Evolutionary conservation across 169 alveolate species (phyloP), one percentile per base, ranked within the genome.

Genomic region (Cystoisospora suis): DNA sequence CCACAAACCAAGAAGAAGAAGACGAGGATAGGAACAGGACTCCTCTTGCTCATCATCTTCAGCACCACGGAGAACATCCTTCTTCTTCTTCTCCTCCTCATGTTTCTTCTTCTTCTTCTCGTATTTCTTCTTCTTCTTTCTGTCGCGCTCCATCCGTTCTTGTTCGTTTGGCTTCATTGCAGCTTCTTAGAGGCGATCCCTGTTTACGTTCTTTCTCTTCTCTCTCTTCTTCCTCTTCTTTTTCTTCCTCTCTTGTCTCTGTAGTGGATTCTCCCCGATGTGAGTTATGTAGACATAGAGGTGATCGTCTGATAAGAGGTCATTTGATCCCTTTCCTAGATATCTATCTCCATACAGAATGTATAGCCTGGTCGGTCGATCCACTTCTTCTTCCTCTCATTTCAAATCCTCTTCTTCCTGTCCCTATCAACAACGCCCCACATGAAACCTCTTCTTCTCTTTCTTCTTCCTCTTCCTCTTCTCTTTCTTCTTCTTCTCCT

Each of bases 361-460:
- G 90, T 49, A 65, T 86, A 0, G 81, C 85, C 56, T 86, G 90
- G 90, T 86, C 90, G 3, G 86, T 86, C 23, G 90, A 81, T 44
- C 75, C 79, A 17, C 44, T 17, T 45, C 46, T 56, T 9, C 72
- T 81, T 23, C 88, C 88, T 46, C 34, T 12, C 23, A n/a, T 40
- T 20, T 12, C 20, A 7, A 40, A 81, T 58, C 88, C 88, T 7
- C 88, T 44, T 3, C 75, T 81, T 7, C 36, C 56, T 0, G 42
- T 17, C n/a, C 34, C 47, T 20, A 47, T 27, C 42, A n/a, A n/a
- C n/a, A n/a, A n/a, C n/a, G n/a, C n/a, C n/a, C n/a, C n/a, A n/a
- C n/a, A n/a, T n/a, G n/a, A n/a, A n/a, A n/a, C n/a, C n/a, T n/a
- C n/a, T n/a, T n/a, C n/a, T n/a, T n/a, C n/a, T n/a, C n/a, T n/a